phyloP scores from a whole-genome alignment of 2,329 filamentous ascomycete species.

The Teratosphaeria nubilosa region DNA sequence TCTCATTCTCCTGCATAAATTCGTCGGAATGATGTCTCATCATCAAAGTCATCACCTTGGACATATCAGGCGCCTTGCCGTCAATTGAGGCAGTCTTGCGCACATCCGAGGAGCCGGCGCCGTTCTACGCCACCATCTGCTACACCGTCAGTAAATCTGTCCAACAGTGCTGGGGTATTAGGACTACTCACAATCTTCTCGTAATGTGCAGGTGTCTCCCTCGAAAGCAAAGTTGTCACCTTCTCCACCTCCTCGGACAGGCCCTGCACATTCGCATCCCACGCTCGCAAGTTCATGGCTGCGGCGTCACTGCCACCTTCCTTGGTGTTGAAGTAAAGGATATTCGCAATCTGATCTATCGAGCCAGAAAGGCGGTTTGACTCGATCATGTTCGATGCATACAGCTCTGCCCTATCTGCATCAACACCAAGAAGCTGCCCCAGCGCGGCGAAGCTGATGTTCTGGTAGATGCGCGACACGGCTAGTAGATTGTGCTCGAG shows the following conservation, averaged over 20 bases:
- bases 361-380: slow-evolving; percentile 77
- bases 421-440: slow-evolving; percentile 69
- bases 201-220: slow-evolving; percentile 58
- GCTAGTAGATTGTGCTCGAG: slow-evolving; percentile 92
- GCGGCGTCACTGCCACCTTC: slow-evolving; percentile 37
- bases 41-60: background rate
- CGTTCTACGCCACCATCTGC: background rate
- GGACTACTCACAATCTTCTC: slow-evolving; percentile 13
- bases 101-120: background rate
- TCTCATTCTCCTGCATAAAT: background rate
- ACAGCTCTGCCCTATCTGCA: slow-evolving; percentile 74
- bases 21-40: background rate
- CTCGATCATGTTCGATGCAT: slow-evolving; percentile 91
- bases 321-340: slow-evolving; percentile 80
- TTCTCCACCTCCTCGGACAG: slow-evolving; percentile 84
- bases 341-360: slow-evolving; percentile 85
- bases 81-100: background rate
- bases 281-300: slow-evolving; percentile 65
- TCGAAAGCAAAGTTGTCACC: slow-evolving; percentile 70
- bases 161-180: background rate
- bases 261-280: slow-evolving; percentile 81
- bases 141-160: background rate
- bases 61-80: background rate
- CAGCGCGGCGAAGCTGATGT: slow-evolving; percentile 54
- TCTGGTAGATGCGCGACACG: slow-evolving; percentile 51